Evolutionary conservation across 257 asterid species (phyloP).

Genomic region (Solanum corneliomulleri): DNA sequence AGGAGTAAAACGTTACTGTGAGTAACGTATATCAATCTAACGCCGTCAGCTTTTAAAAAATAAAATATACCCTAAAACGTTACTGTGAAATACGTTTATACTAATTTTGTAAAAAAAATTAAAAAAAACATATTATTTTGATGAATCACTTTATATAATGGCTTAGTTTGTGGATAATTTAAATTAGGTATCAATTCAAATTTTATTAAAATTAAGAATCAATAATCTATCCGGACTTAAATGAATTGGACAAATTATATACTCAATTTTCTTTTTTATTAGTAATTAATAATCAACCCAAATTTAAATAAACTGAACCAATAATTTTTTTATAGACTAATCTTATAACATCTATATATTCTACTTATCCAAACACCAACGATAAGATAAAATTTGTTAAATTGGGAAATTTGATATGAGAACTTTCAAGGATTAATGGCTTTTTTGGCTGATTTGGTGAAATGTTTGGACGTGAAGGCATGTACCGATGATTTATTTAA

Average conservation of each 20-base stretch:
- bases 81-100: no score
- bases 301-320: no score
- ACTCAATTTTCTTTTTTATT: no score
- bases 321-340: no score
- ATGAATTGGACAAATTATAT: neutral
- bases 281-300: no score
- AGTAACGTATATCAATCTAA: no score
- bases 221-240: neutral
- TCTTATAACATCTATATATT: neutral
- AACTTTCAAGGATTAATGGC: neutral
- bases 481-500: neutral
- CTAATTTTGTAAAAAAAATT: no score
- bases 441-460: conserved; percentile 14
- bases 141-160: no score
- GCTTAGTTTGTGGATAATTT: neutral
- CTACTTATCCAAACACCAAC: neutral
- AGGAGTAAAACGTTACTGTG: no score
- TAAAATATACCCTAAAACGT: no score
- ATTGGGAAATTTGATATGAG: conserved; percentile 22
- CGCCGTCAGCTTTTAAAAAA: no score
- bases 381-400: conserved; percentile 16
- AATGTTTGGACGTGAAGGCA: neutral
- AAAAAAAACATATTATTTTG: no score
- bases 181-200: neutral
- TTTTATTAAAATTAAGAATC: neutral